Percentiles rank a stretch among this genome's conserved stretches.
These are phyloP conservation scores for Termitomyces sp. DNA, from an alignment of 768 basidiomycete species.

Conservation along the genomic window DNA sequence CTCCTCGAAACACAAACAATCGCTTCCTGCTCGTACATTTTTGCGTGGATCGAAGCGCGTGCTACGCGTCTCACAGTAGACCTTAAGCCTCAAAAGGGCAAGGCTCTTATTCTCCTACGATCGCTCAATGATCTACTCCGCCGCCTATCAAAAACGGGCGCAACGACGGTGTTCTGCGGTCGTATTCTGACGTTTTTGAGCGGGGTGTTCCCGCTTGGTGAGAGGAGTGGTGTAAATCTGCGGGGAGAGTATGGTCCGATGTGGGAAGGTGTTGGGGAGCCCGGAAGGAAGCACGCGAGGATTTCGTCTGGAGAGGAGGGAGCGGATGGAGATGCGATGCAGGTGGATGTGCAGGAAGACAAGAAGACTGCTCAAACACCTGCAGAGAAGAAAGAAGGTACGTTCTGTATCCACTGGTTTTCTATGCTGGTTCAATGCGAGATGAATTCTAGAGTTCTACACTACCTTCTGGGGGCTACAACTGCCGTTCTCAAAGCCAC, in stretches of 20 bases:
- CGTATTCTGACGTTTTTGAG: constrained; percentile 85
- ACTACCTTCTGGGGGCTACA: constrained; percentile 89
- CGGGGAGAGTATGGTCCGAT: constrained; percentile 80
- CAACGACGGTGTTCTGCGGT: constrained; percentile 83
- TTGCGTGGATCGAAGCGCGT: constrained; percentile 82
- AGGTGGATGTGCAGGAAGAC: constrained; percentile 44
- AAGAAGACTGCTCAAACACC: constrained; percentile 25
- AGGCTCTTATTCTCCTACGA: constrained; percentile 78
- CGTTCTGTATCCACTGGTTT: not conserved
- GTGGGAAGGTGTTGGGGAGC: constrained; percentile 62
- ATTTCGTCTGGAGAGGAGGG: constrained; percentile 18
- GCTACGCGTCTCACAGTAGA: constrained; percentile 65
- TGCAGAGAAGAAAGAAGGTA: constrained; percentile 60
- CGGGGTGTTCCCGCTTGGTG: constrained; percentile 80
- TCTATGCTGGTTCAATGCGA: not conserved
- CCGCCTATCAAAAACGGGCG: constrained; percentile 80
- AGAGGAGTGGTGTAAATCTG: constrained; percentile 88
- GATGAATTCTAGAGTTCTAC: constrained; percentile 57
- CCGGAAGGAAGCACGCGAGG: constrained; percentile 26
- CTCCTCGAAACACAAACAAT: constrained; percentile 85
- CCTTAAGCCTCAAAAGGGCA: constrained; percentile 83
- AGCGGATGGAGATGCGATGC: constrained; percentile 47
- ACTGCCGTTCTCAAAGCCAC: constrained; percentile 76
- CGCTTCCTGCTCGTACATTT: constrained; percentile 77
- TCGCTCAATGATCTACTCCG: constrained; percentile 85